Conservation (phyloP, 306 rosid genomes). For the Herpetospermum pedunculosum region DNA sequence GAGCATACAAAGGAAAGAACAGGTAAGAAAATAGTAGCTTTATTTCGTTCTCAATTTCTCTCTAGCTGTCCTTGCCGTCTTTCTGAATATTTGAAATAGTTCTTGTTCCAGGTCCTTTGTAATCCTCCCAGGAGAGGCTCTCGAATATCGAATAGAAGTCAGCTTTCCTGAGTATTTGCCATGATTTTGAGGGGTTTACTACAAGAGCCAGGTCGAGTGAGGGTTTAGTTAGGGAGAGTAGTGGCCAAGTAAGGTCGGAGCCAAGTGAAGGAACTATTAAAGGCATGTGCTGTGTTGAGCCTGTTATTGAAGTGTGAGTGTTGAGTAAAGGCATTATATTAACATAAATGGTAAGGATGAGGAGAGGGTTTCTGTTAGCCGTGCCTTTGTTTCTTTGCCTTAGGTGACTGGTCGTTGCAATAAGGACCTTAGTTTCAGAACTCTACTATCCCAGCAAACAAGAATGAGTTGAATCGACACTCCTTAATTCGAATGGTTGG, state of each 20-base stretch:
- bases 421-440: too few species aligned
- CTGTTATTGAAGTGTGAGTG: neutral
- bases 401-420: neutral
- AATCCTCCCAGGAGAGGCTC: neutral
- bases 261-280: too few species aligned
- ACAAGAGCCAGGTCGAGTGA: neutral
- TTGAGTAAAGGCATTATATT: neutral
- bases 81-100: neutral
- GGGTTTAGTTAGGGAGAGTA: neutral
- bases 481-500: too few species aligned
- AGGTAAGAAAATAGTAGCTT: neutral
- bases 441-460: too few species aligned
- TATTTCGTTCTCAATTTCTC: neutral
- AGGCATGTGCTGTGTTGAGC: too few species aligned
- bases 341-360: neutral
- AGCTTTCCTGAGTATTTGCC: neutral
- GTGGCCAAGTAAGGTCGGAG: neutral
- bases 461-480: neutral
- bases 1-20: neutral
- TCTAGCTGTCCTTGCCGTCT: neutral
- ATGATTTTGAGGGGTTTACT: too few species aligned
- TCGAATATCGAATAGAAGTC: neutral
- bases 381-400: neutral
- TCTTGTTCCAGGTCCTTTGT: neutral
- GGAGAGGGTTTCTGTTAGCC: neutral